Evolutionary conservation across 352 stramenopile genomes (phyloP).

Genomic region (Pythium angustatum): DNA sequence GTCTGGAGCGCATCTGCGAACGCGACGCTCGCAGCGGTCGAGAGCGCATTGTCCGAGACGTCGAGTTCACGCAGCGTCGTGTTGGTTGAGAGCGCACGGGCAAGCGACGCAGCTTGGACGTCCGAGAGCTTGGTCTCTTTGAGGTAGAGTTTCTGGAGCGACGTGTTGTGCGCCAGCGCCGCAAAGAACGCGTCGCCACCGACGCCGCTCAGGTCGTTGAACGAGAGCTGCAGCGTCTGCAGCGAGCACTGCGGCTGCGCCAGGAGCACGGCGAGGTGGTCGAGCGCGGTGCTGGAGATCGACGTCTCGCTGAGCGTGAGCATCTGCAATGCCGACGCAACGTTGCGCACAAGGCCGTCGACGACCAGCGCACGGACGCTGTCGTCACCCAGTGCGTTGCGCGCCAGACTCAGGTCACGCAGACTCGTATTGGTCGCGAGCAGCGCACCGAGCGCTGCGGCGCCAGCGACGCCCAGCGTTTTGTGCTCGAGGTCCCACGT

Average conservation of each 20-base stretch:
- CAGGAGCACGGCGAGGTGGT: constrained; percentile 49
- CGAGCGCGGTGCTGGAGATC: constrained; percentile 49
- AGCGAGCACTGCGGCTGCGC: constrained; percentile 47
- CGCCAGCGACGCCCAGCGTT: constrained; percentile 46
- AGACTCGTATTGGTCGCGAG: constrained; percentile 50
- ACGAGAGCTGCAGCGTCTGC: constrained; percentile 64
- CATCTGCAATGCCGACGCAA: constrained; percentile 31
- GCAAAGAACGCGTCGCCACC: constrained; percentile 54
- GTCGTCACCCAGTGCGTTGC: constrained; percentile 55
- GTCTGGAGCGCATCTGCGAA: constrained; percentile 44
- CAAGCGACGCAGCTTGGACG: constrained; percentile 40
- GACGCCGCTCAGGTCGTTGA: constrained; percentile 49
- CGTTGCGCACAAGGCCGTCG: too few species aligned
- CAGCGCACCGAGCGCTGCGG: constrained; percentile 48
- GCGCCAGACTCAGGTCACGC: constrained; percentile 52
- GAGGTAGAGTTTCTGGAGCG: constrained; percentile 61
- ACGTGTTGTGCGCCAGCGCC: constrained; percentile 57
- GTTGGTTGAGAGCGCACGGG: constrained; percentile 49
- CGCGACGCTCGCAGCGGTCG: constrained; percentile 30
- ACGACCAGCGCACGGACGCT: not conserved
- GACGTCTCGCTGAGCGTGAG: constrained; percentile 50
- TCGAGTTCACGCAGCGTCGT: constrained; percentile 55
- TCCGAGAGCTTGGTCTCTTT: constrained; percentile 68
- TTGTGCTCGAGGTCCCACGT: constrained; percentile 80
- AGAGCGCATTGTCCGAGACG: constrained; percentile 71